Base-by-base conservation (phyloP, 345 rosid species). In the Eucalyptus leucophloia region DNA sequence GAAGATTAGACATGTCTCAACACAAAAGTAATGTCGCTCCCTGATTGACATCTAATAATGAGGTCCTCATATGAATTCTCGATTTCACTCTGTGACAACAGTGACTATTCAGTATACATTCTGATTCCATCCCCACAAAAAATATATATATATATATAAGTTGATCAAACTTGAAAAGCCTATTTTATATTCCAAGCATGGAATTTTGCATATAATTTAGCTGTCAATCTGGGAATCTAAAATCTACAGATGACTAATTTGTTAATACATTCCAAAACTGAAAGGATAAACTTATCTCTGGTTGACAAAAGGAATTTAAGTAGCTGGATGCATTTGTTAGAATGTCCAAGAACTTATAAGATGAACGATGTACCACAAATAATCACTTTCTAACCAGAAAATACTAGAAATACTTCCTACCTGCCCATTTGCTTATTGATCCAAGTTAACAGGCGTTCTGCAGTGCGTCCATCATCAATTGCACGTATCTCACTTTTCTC, bases 381-480 rank as follows among this genome's bases (percentile, higher is more conserved):
- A 49, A 62, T 58, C 53, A 30, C 24, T 45, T 89, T 14, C 40
- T 45, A 44, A 86, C 34, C 85, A 53, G 49, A 6, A 62, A 47
- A 49, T 80, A 65, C 88, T 82, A 45, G 47, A 44, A 86, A 91
- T 13, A 90, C 81, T 51, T 21, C 94, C 89, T 94, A 96, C 99
- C 99, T 98, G 91, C 97, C 96, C 81, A 93, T 86, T 91, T 95
- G 93, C 95, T 97, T 96, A 93, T 97, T 98, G 89, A 98, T 96
- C 99, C 99, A 98, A 88, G 88, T 93, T 89, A 98, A 94, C 95
- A 98, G 92, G 88, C 90, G 94, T 56, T 98, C 98, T 56, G 99
- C 98, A 56, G 99, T 96, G 89, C 97, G 95, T 83, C 92, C 96
- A 89, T 97, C 98, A 83, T 95, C 96, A 87, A 98, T 92, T 49